Percentiles rank a stretch among this genome's conserved stretches.
Conservation (phyloP, 305 asterid genomes). For the Fraxinus xanthoxyloides region DNA sequence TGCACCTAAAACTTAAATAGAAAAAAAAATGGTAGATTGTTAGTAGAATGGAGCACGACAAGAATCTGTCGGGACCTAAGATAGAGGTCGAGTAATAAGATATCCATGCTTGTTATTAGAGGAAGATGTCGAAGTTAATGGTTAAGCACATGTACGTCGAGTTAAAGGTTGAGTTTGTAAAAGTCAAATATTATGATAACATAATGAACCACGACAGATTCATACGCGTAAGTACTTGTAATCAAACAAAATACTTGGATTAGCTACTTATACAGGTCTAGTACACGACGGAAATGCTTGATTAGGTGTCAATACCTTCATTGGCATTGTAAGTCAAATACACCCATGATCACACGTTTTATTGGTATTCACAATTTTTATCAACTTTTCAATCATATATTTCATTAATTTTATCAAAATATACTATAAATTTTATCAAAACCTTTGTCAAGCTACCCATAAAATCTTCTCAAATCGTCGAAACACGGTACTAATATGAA, state of each 20-base stretch:
- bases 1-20: not conserved
- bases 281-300: no score
- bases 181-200: no score
- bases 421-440: not conserved
- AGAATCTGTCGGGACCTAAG: not conserved
- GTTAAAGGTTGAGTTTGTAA: not conserved
- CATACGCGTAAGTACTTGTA: not conserved
- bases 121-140: not conserved
- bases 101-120: not conserved
- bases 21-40: no score
- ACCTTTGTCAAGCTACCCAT: not conserved
- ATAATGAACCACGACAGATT: not conserved
- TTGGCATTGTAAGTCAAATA: not conserved
- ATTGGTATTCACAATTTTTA: not conserved
- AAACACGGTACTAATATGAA: not conserved
- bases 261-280: not conserved
- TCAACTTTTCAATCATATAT: no score
- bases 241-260: not conserved
- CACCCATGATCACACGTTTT: not conserved
- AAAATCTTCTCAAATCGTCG: not conserved
- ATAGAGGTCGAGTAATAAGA: not conserved
- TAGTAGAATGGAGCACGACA: not conserved
- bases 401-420: no score
- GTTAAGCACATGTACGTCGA: not conserved
- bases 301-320: not conserved